Conservation (phyloP, 2,329 filamentous ascomycete genomes). For the Huntiella moniliformis region DNA sequence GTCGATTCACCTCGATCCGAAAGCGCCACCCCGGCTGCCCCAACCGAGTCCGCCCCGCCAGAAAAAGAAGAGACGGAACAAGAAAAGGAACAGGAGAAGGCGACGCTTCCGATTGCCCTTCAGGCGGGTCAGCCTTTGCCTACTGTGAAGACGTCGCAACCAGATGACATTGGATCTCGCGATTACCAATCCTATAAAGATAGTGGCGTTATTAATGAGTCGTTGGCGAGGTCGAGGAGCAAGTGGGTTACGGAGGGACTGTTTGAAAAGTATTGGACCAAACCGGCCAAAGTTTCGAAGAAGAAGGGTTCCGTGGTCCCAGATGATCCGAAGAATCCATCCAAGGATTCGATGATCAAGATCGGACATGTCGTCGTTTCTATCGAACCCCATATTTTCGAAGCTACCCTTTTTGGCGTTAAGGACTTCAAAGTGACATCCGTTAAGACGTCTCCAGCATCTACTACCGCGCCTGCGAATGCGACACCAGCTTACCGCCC, state of each 20-base stretch:
- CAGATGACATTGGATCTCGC: slow-evolving; percentile 38
- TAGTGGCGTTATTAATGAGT: slow-evolving; percentile 58
- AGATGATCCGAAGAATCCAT: slow-evolving; percentile 46
- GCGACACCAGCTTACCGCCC: slow-evolving; percentile 26
- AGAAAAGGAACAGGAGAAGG: slow-evolving; percentile 18
- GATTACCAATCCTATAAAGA: slow-evolving; percentile 60
- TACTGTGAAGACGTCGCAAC: slow-evolving; percentile 48
- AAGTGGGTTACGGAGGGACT: slow-evolving; percentile 55
- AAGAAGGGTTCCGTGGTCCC: slow-evolving; percentile 41
- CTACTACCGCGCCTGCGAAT: slow-evolving; percentile 8
- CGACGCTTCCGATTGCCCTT: slow-evolving; percentile 41
- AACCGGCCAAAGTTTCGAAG: slow-evolving; percentile 48
- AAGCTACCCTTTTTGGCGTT: slow-evolving; percentile 54
- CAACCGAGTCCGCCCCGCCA: slow-evolving; percentile 20
- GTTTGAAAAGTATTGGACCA: slow-evolving; percentile 63
- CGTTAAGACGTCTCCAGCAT: slow-evolving; percentile 19
- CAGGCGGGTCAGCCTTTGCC: slow-evolving; percentile 50
- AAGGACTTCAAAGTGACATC: slow-evolving; percentile 36
- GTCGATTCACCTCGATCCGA: slow-evolving; percentile 17
- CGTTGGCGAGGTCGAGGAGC: slow-evolving; percentile 51
- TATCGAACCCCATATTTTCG: slow-evolving; percentile 63
- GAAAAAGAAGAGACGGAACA: slow-evolving; percentile 18
- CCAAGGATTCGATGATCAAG: slow-evolving; percentile 53
- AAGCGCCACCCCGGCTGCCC: slow-evolving; percentile 28
- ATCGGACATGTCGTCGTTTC: slow-evolving; percentile 56